Evolutionary conservation across 305 asterid genomes (phyloP).

Genomic region (Vinca major): DNA sequence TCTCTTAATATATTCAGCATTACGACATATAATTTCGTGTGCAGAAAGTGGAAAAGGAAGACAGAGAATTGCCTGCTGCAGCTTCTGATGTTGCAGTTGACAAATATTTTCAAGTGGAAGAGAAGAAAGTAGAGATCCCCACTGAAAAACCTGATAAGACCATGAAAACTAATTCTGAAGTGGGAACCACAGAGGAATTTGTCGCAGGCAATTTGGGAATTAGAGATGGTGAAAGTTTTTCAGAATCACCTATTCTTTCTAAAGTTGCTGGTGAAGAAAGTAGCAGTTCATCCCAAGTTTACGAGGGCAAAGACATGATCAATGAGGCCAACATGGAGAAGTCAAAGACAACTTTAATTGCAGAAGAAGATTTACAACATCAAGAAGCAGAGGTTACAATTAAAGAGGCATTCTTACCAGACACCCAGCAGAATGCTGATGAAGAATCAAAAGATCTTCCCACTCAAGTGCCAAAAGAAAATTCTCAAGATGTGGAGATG

Average conservation of each 20-base stretch:
- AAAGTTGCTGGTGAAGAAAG: slow-evolving; percentile 28
- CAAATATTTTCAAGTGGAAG: slow-evolving; percentile 20
- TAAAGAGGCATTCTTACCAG: not conserved
- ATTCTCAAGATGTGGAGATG: not conserved
- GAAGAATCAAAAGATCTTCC: slow-evolving; percentile 1
- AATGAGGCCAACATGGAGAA: not conserved
- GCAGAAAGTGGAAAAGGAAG: slow-evolving; percentile 11
- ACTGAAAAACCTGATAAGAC: slow-evolving; percentile 20
- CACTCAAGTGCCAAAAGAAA: not conserved
- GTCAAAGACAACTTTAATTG: not conserved
- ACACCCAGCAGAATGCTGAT: not conserved
- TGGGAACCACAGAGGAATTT: slow-evolving; percentile 9
- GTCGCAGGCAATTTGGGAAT: slow-evolving; percentile 11
- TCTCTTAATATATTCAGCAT: not conserved
- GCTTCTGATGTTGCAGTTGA: slow-evolving; percentile 14
- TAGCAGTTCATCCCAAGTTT: slow-evolving; percentile 17
- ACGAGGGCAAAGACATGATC: slow-evolving; percentile 19
- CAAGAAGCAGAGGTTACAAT: not conserved
- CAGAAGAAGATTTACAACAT: not conserved
- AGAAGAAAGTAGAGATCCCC: slow-evolving; percentile 13
- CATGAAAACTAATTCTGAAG: slow-evolving; percentile 6
- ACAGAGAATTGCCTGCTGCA: not conserved
- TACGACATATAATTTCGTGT: not conserved
- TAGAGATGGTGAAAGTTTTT: slow-evolving; percentile 29
- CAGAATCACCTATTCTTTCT: slow-evolving; percentile 24